phyloP scores from a whole-genome alignment of 768 basidiomycete species.

The Omphalotus guepiniiformis region DNA sequence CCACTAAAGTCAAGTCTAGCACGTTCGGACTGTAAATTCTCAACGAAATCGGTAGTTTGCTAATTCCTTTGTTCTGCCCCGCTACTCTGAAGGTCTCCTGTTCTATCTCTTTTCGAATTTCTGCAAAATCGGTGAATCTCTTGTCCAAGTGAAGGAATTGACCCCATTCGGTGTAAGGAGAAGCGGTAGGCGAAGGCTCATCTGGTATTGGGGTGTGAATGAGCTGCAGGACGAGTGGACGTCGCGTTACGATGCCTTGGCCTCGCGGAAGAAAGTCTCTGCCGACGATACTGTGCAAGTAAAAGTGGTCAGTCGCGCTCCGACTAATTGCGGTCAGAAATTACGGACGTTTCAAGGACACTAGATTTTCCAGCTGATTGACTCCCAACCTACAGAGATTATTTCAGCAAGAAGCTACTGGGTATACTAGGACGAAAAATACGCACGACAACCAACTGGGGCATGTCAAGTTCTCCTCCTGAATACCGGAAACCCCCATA shows the following conservation, averaged over 20 bases:
- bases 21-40: constrained; percentile 96
- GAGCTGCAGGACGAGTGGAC: constrained; percentile 93
- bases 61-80: constrained; percentile 98
- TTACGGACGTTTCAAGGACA: constrained; percentile 86
- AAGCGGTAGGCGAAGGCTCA: constrained; percentile 38
- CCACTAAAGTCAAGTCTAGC: constrained; percentile 92
- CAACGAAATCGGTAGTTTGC: constrained; percentile 91
- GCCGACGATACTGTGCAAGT: constrained; percentile 75
- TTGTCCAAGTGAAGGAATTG: constrained; percentile 98
- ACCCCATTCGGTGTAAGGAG: constrained; percentile 79
- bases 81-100: constrained; percentile 96
- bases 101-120: constrained; percentile 95
- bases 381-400: constrained; percentile 72
- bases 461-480: constrained; percentile 93
- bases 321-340: constrained; percentile 5
- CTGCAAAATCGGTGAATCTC: constrained; percentile 92
- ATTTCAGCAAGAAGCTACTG: constrained; percentile 24
- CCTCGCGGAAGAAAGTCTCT: constrained; percentile 87
- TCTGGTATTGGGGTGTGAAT: constrained; percentile 79
- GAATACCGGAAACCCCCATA: constrained; percentile 14
- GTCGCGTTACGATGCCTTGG: constrained; percentile 91
- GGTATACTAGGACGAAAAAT: not conserved
- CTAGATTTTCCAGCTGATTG: constrained; percentile 97
- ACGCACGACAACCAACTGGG: constrained; percentile 84
- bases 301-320: constrained; percentile 5